Evolutionary conservation across 768 basidiomycete genomes (phyloP).

Genomic region (Flagelloscypha sp.): DNA sequence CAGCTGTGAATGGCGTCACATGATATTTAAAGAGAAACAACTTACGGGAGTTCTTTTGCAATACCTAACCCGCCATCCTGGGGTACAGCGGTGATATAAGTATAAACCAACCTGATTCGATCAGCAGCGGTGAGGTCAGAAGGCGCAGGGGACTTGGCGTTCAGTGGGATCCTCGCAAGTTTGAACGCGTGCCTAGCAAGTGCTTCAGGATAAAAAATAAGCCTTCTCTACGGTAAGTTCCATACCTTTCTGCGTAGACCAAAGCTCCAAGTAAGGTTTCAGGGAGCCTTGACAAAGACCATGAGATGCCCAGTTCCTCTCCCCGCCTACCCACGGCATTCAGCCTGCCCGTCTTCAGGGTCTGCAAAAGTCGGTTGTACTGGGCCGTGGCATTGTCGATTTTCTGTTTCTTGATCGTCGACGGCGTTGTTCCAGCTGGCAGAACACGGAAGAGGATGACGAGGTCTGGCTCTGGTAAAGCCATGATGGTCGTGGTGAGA

Average conservation of each 20-base stretch:
- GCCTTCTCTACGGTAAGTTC: slow-evolving; percentile 2
- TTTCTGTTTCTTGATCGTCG: slow-evolving; percentile 51
- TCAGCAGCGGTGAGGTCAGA: slow-evolving; percentile 57
- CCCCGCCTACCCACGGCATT: slow-evolving; percentile 69
- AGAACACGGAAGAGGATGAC: slow-evolving; percentile 67
- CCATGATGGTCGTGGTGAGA: too few relatives aligned
- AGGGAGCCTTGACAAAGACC: slow-evolving; percentile 67
- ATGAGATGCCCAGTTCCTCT: slow-evolving; percentile 71
- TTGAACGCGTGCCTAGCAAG: slow-evolving; percentile 54
- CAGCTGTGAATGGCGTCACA: too few relatives aligned
- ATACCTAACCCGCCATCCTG: slow-evolving; percentile 83
- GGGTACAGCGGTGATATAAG: slow-evolving; percentile 58
- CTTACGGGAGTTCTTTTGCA: slow-evolving; percentile 52
- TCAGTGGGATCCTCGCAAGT: slow-evolving; percentile 48
- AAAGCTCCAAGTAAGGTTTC: slow-evolving; percentile 52
- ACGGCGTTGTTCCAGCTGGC: slow-evolving; percentile 40
- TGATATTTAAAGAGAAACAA: too few relatives aligned
- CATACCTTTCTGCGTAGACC: slow-evolving; percentile 69
- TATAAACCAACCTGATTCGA: slow-evolving; percentile 70
- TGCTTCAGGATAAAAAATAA: background rate
- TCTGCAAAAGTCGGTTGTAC: slow-evolving; percentile 55
- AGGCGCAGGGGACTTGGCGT: slow-evolving; percentile 33
- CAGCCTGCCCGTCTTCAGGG: slow-evolving; percentile 55
- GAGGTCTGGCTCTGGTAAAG: too few relatives aligned
- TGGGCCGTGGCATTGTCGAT: slow-evolving; percentile 58